Evolutionary conservation across 108 stramenopile genomes (phyloP).

Genomic region (Bacterosira constricta): DNA sequence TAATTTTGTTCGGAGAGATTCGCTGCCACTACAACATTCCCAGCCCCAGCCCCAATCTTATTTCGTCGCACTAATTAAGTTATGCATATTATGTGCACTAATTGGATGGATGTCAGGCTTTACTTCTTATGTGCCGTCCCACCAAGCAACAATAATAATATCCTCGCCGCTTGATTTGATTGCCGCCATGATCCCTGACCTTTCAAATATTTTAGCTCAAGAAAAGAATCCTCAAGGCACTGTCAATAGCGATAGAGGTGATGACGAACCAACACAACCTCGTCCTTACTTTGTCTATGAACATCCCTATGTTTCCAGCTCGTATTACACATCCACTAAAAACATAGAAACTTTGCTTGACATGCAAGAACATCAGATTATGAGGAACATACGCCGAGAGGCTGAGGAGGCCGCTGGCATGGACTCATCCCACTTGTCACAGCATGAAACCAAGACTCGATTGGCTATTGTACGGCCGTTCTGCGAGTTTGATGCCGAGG

Average conservation of each 20-base stretch:
- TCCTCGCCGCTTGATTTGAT: too few relatives aligned
- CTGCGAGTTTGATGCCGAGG: conserved; percentile 69
- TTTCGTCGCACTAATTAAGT: too few relatives aligned
- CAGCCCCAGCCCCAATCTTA: too few relatives aligned
- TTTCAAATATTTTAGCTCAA: too few relatives aligned
- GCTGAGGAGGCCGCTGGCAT: background rate
- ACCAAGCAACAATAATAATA: too few relatives aligned
- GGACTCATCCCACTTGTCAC: background rate
- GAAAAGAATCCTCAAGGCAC: too few relatives aligned
- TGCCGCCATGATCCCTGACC: too few relatives aligned
- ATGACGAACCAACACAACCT: background rate
- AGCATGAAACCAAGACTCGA: conserved; percentile 40
- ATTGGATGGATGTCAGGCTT: too few relatives aligned
- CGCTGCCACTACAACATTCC: too few relatives aligned
- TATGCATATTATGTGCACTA: too few relatives aligned
- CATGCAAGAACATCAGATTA: conserved; percentile 46
- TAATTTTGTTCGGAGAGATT: too few relatives aligned
- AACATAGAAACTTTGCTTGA: conserved; percentile 41
- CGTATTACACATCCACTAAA: conserved; percentile 57
- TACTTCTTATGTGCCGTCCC: too few relatives aligned
- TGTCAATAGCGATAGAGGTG: background rate
- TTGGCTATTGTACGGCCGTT: conserved; percentile 64
- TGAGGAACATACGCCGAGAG: conserved; percentile 12
- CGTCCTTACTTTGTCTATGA: conserved; percentile 63
- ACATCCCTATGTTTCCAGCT: conserved; percentile 60